These are phyloP conservation scores for Ulota crispa DNA, from an alignment of 225 moss, liverwort and hornwort species.

Conservation along the genomic window DNA sequence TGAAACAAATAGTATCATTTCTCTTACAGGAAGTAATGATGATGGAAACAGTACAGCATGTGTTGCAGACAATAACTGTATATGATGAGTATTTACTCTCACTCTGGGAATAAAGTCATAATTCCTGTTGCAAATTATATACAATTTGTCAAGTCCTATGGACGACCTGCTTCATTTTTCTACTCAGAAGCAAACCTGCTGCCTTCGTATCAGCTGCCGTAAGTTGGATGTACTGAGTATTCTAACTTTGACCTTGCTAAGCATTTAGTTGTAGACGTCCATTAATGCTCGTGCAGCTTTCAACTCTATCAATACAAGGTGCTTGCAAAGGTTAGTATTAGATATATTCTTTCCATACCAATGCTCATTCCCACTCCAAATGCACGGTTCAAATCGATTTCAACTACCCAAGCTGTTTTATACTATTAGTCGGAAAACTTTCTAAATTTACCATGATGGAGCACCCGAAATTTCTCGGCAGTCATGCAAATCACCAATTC, in stretches of 20 bases:
- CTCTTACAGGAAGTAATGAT: background rate
- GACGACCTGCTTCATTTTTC: background rate
- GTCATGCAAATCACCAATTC: conserved; percentile 68
- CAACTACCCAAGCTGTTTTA: background rate
- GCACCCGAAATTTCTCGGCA: conserved; percentile 80
- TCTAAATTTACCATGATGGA: conserved; percentile 61
- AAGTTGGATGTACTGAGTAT: background rate
- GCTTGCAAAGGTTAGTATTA: background rate
- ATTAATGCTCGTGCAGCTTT: conserved; percentile 73
- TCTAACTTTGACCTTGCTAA: background rate
- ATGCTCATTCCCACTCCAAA: background rate
- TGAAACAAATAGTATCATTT: background rate
- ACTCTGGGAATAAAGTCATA: no score
- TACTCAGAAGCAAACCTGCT: background rate
- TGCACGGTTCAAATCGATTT: background rate
- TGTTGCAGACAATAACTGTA: background rate
- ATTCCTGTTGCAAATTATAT: background rate
- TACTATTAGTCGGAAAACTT: background rate
- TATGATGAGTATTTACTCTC: background rate
- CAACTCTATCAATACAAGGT: conserved; percentile 55
- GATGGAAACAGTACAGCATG: background rate
- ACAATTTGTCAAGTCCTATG: background rate
- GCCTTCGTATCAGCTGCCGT: background rate
- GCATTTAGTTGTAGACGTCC: conserved; percentile 44
- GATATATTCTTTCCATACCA: background rate